Evolutionary conservation across 768 basidiomycete genomes (phyloP).

Genomic region (Polyporus arcularius): DNA sequence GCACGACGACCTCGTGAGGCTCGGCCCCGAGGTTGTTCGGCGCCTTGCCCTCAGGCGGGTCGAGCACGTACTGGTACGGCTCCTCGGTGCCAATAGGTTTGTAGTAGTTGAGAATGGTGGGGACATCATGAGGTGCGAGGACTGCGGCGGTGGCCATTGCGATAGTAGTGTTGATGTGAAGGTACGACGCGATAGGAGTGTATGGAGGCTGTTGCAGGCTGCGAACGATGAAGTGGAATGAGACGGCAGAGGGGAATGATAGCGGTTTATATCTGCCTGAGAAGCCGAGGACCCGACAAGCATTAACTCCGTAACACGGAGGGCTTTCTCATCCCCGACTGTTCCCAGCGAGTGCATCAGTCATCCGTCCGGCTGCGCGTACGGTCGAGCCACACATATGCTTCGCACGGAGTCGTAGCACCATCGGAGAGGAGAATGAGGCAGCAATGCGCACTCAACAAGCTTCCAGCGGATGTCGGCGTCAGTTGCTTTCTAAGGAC

Average conservation of each 20-base stretch:
- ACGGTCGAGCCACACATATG: not conserved
- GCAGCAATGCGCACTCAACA: not conserved
- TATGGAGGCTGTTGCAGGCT: not conserved
- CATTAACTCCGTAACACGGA: not conserved
- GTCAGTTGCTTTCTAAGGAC: not conserved
- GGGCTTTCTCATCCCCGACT: slow-evolving; percentile 13
- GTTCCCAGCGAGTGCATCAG: slow-evolving; percentile 3
- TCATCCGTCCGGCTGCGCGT: not conserved
- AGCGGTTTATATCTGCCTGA: no score
- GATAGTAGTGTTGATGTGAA: not conserved
- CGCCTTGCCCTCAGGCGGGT: slow-evolving; percentile 30
- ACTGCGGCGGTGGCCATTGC: slow-evolving; percentile 28
- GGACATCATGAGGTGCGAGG: slow-evolving; percentile 34
- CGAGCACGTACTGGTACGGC: slow-evolving; percentile 35
- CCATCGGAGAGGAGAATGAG: slow-evolving; percentile 10
- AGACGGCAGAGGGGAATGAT: not conserved
- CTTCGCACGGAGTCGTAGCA: not conserved
- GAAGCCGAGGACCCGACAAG: no score
- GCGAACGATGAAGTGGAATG: not conserved
- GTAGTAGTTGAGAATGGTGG: slow-evolving; percentile 38
- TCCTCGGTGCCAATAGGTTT: slow-evolving; percentile 26
- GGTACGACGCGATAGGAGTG: not conserved
- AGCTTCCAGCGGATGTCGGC: not conserved
- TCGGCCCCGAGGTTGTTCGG: slow-evolving; percentile 29
- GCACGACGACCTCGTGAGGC: slow-evolving; percentile 18